Evolutionary conservation across 192 early-diverging fungal genomes (phyloP).

Genomic region (Podila epicladia): DNA sequence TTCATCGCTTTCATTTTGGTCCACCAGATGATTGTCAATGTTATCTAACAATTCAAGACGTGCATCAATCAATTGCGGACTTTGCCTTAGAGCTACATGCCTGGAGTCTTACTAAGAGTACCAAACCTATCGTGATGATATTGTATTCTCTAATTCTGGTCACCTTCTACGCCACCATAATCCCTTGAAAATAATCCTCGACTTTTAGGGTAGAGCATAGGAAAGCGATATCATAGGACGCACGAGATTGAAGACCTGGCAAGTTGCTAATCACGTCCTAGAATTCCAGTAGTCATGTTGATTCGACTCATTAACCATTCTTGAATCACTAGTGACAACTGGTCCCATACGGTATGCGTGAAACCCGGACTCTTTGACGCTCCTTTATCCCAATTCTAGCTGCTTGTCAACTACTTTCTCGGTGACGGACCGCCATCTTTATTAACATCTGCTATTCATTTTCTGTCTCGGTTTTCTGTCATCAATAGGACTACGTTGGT

Average conservation of each 20-base stretch:
- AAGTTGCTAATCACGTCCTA: slow-evolving; percentile 13
- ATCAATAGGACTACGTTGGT: too few relatives aligned
- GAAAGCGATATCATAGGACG: slow-evolving; percentile 18
- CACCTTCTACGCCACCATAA: neutral
- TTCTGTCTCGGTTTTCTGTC: too few relatives aligned
- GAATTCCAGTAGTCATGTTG: slow-evolving; percentile 9
- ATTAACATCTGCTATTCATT: too few relatives aligned
- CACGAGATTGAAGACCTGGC: slow-evolving; percentile 19
- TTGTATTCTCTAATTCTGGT: slow-evolving; percentile 1
- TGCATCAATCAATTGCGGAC: neutral
- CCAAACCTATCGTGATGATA: slow-evolving; percentile 4
- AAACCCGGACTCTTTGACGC: slow-evolving; percentile 3
- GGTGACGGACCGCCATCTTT: slow-evolving; percentile 12
- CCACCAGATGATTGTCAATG: neutral
- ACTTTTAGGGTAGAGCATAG: slow-evolving; percentile 18
- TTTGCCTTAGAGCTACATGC: neutral
- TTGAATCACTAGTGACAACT: slow-evolving; percentile 15
- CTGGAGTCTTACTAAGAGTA: neutral
- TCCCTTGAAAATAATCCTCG: slow-evolving; percentile 20
- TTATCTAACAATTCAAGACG: slow-evolving; percentile 6
- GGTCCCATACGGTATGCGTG: slow-evolving; percentile 11
- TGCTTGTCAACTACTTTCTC: neutral
- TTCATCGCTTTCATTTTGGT: neutral
- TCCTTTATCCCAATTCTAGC: neutral
- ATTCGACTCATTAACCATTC: slow-evolving; percentile 9